Evolutionary conservation across 179 eudicot genomes (phyloP).

Genomic region (Amaranthus tricolor): DNA sequence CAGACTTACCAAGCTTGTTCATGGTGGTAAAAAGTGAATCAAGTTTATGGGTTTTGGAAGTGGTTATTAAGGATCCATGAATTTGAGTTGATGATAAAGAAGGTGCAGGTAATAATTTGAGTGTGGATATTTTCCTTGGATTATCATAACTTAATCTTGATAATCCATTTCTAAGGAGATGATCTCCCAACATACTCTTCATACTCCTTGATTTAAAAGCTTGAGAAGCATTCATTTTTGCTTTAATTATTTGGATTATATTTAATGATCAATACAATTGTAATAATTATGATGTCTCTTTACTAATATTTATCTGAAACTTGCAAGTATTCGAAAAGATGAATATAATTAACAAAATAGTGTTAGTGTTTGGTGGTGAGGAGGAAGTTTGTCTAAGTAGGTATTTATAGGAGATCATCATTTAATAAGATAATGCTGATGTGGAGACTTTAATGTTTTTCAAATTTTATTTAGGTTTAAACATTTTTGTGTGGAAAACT

Average conservation of each 20-base stretch:
- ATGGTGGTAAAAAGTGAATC: slow-evolving; percentile 24
- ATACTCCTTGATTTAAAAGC: slow-evolving; percentile 28
- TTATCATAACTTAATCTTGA: slow-evolving; percentile 15
- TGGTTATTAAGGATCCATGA: background rate
- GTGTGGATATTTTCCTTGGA: slow-evolving; percentile 5
- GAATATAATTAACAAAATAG: too few species aligned
- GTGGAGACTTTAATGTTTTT: background rate
- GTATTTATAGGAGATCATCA: slow-evolving; percentile 9
- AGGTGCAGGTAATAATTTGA: slow-evolving; percentile 27
- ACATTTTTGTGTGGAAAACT: background rate
- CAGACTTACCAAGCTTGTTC: slow-evolving; percentile 28
- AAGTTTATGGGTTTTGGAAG: background rate
- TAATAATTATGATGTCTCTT: background rate
- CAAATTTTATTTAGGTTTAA: background rate
- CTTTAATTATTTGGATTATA: too few species aligned
- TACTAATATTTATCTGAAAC: background rate
- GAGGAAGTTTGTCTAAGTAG: background rate
- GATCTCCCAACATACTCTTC: slow-evolving; percentile 28
- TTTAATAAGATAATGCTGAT: background rate
- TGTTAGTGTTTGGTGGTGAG: background rate
- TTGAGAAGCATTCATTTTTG: slow-evolving; percentile 27
- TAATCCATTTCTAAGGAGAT: slow-evolving; percentile 27
- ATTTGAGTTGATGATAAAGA: background rate
- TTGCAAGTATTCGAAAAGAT: background rate
- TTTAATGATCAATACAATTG: too few species aligned